phyloP scores from a whole-genome alignment of 768 basidiomycete species.

The Leccinum aurantiacum region DNA sequence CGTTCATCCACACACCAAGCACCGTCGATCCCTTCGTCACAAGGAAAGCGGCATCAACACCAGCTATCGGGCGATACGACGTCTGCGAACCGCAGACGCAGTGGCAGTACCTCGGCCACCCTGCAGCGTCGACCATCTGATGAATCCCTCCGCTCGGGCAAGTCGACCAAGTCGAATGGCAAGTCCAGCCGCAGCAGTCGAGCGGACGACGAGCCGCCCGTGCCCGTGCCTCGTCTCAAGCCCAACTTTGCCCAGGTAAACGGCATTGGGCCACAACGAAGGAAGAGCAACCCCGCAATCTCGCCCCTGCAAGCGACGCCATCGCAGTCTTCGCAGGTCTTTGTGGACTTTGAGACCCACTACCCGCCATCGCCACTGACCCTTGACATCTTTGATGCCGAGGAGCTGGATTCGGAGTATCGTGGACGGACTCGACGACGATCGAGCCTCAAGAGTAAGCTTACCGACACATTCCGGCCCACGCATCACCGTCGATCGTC shows the following conservation, averaged over 20 bases:
- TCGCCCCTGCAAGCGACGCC: slow-evolving; percentile 19
- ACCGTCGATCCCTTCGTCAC: slow-evolving; percentile 19
- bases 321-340: slow-evolving; percentile 29
- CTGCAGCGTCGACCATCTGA: slow-evolving; percentile 34
- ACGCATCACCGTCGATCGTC: slow-evolving; percentile 35
- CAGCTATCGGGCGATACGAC: slow-evolving; percentile 30
- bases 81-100: slow-evolving; percentile 25
- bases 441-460: slow-evolving; percentile 33
- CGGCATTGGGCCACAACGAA: slow-evolving; percentile 34
- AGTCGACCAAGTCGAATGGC: slow-evolving; percentile 35
- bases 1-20: slow-evolving; percentile 29
- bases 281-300: slow-evolving; percentile 53
- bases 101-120: slow-evolving; percentile 26
- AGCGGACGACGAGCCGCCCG: slow-evolving; percentile 29
- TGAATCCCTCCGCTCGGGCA: slow-evolving; percentile 43
- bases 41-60: slow-evolving; percentile 27
- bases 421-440: slow-evolving; percentile 31
- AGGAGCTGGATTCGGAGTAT: slow-evolving; percentile 26
- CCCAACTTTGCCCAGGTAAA: slow-evolving; percentile 25
- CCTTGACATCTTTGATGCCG: slow-evolving; percentile 22
- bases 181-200: slow-evolving; percentile 32
- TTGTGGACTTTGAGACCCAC: slow-evolving; percentile 26
- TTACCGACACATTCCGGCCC: slow-evolving; percentile 33
- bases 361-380: slow-evolving; percentile 32
- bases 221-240: slow-evolving; percentile 33